Base-by-base conservation (phyloP, 2,329 filamentous ascomycete species). In the Diaporthe sp. region DNA sequence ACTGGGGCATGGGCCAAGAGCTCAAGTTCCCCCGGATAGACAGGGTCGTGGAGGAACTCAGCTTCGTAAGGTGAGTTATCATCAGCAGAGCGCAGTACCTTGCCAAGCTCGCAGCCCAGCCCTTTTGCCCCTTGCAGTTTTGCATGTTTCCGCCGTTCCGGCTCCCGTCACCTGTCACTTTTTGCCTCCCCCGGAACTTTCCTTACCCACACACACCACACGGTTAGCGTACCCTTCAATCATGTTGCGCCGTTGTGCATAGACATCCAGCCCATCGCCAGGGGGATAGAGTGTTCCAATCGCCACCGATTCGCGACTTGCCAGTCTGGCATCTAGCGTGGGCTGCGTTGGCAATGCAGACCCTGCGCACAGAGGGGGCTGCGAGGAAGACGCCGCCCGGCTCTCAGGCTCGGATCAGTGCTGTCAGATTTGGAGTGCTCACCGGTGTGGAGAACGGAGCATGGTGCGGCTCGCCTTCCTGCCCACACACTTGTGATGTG, bases 1-100 rank as follows among this genome's bases (percentile, higher is more conserved):
- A 92, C 79, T 95, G 94, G 83, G 88, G 88, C 4, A 77, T 78
- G 7, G 78, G 82, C 37, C 89, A 89, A 5, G 87, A 88, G n/a
- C 82, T 95, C 61, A 84, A 87, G 25, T 95, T 95, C 81, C 76
- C 76, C 22, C 42, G 53, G 25, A 75, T 77, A 47, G 84, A 85
- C 49, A 87, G 88, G 47, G 88, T 95, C 15, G 88, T 94, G 20
- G 91, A 94, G 80, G 90, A 93, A 79, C 86, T 95, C 78, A 94
- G 92, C 80, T 95, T 95, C 81, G 84, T 95, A 44, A 90, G 92
- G 93, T 95, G 84, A 87, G 92, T 81, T 74, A 73, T 42, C 58
- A 63, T 53, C 51, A 67, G 57, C 57, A 65, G 37, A 28, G 22
- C 58, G n/a, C 67, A 20, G 39, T 44, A n/a, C 58, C 67, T 57